Evolutionary conservation across 1,139 yeast species (phyloP), one percentile per base, ranked within the genome.

Genomic region (Taphrina flavorubra): DNA sequence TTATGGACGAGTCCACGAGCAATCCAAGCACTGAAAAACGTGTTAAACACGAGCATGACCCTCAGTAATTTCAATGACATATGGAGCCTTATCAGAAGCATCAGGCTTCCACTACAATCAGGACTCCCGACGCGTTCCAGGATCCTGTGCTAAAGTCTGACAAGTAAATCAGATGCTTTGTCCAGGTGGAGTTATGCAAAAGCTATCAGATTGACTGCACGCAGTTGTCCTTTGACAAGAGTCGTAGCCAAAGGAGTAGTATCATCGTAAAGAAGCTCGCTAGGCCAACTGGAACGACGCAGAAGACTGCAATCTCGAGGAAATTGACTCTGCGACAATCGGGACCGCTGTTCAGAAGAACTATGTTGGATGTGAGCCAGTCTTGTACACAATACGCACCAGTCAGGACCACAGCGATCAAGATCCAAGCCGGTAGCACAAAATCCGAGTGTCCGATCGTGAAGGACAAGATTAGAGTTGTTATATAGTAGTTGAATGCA

Each of bases 221-320:
- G 42, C 49, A 40, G 20, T 37, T 37, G 20, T 56, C 60, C 16
- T 40, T 56, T 14, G 40, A 36, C 8, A 44, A 10, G 39, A 40
- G 42, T 10, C 62, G 37, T 14, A 58, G 51, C 68, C 71, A 62
- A 13, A 69, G 44, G n/a, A 58, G 65, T 31, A 69, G 31, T 39
- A 92, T 81, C 97, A 92, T 91, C 5, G 98, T 92, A 37, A 92
- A 79, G 75, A 94, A 94, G 74, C 97, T 90, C 2, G 99, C 97
- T 71, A 94, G 75, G 0, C 99, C 99, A 34, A 94, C 92, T 0
- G 99, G 99, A 6, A 94, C 97, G 66, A 94, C 98, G 0, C 98
- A 97, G 81, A 90, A 94, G 0, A 94, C 97, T 0, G 90, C 92
- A 62, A 94, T 89, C 74, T 90, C 91, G 78, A 92, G 89, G 70